Conservation (phyloP, 495 filamentous ascomycete species). For the Hypoxylon lienhwacheense region DNA sequence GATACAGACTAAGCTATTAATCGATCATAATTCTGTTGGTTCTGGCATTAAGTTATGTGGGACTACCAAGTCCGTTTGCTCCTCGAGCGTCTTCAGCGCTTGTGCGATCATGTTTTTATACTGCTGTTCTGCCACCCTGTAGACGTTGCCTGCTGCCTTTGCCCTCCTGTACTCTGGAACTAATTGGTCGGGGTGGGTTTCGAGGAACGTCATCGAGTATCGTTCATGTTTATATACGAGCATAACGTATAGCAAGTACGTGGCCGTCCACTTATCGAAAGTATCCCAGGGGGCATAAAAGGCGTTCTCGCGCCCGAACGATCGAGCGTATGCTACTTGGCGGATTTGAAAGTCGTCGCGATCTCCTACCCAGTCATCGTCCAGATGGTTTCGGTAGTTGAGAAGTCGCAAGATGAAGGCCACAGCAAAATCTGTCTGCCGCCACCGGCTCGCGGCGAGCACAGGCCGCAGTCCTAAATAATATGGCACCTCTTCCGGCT, state of each 20-base stretch:
- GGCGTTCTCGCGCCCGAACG: neutral
- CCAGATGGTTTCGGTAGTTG: constrained; percentile 7
- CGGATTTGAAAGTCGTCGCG: constrained; percentile 2
- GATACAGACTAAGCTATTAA: no score
- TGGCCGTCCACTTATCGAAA: constrained; percentile 13
- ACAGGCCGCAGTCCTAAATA: neutral
- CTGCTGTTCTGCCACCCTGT: neutral
- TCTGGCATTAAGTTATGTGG: no score
- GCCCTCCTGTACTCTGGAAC: neutral
- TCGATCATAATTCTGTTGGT: no score
- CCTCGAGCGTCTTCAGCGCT: neutral
- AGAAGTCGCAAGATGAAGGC: constrained; percentile 13
- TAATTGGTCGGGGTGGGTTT: neutral
- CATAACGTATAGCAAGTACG: constrained; percentile 14
- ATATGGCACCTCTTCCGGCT: neutral
- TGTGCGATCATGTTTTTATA: neutral
- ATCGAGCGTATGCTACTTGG: constrained; percentile 1
- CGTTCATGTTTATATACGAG: neutral
- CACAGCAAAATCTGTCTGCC: neutral
- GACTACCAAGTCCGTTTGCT: no score
- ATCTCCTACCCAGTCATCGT: neutral
- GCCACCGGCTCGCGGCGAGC: neutral
- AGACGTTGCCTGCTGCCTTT: neutral
- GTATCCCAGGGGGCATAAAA: constrained; percentile 9
- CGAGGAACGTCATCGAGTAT: neutral